Base-by-base conservation (phyloP, 2,329 filamentous ascomycete species). In the Fusarium musae region DNA sequence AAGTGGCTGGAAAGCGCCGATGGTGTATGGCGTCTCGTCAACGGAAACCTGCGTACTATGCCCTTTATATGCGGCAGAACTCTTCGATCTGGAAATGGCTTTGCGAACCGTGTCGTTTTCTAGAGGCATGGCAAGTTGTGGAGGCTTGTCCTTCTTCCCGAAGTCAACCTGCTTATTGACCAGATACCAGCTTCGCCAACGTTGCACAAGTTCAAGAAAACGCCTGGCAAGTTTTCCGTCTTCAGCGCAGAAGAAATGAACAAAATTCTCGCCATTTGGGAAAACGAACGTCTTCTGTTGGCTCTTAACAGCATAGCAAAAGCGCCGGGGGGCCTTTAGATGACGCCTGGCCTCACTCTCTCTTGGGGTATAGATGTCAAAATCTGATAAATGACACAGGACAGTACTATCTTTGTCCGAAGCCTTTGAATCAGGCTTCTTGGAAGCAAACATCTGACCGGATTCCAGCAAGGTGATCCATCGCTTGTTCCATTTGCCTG, bases 141-240 rank as follows among this genome's bases (percentile, higher is more conserved):
- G 59, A 4, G 69, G 40, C 34, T 75, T 75, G 11, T 70, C 72
- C 67, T 79, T 80, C 53, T 77, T 79, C 61, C 88, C 87, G 23
- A 91, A 69, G 56, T 83, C 80, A 9, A 83, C 90, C 78, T 92
- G 88, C 69, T 91, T 90, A 75, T 93, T 91, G 47, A 94, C 92
- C 12, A 98, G 84, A 78, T 97, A 97, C 94, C 95, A 97, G 81
- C 93, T 97, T 66, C 96, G 90, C 95, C 95, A 98, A 43, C 84
- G 84, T 70, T 97, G 94, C 3, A 97, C 87, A 30, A 88, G 87
- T 21, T 88, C 85, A 77, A 93, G 91, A 83, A 96, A 97, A 19
- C 85, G 83, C n/a, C 88, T 86, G 2, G 93, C 93, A 2, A 91
- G 82, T 2, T 84, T 80, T 9, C 87, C 84, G 76, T 98, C 93